phyloP scores from a whole-genome alignment of 306 rosid genomes.

The Vicia faba region DNA sequence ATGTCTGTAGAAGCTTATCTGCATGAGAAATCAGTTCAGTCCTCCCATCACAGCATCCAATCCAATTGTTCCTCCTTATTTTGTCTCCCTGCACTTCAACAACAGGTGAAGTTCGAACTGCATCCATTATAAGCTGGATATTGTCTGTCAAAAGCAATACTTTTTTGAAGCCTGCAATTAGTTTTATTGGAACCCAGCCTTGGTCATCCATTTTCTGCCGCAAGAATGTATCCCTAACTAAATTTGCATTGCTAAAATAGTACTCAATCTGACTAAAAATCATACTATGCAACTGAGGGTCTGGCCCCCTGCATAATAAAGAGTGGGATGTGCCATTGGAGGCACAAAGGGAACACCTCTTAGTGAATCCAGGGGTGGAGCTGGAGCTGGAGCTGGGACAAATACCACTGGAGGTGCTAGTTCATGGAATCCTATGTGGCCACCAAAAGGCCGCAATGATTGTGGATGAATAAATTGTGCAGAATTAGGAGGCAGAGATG shows the following conservation, averaged over 20 bases:
- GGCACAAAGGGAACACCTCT: slow-evolving; percentile 58
- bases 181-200: slow-evolving; percentile 79
- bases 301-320: slow-evolving; percentile 50
- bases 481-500: slow-evolving; percentile 58
- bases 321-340: slow-evolving; percentile 49
- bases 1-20: slow-evolving; percentile 46
- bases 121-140: slow-evolving; percentile 64
- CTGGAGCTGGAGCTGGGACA: slow-evolving; percentile 48
- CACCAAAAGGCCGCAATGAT: slow-evolving; percentile 53
- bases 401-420: slow-evolving; percentile 50
- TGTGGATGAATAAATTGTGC: slow-evolving; percentile 52
- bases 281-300: slow-evolving; percentile 59
- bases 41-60: slow-evolving; percentile 48
- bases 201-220: slow-evolving; percentile 83
- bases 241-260: slow-evolving; percentile 81
- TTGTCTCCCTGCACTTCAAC: slow-evolving; percentile 87
- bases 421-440: slow-evolving; percentile 61
- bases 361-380: slow-evolving; percentile 52
- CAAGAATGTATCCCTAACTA: slow-evolving; percentile 76
- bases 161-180: slow-evolving; percentile 76
- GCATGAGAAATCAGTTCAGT: slow-evolving; percentile 67
- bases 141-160: slow-evolving; percentile 74
- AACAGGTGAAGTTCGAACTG: slow-evolving; percentile 56
- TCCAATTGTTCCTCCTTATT: too few relatives aligned
- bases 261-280: slow-evolving; percentile 81